A percentile compares a stretch with the other conserved stretches of the same genome.
phyloP scores from a whole-genome alignment of 306 rosid species.

The Cucumis hystrix region DNA sequence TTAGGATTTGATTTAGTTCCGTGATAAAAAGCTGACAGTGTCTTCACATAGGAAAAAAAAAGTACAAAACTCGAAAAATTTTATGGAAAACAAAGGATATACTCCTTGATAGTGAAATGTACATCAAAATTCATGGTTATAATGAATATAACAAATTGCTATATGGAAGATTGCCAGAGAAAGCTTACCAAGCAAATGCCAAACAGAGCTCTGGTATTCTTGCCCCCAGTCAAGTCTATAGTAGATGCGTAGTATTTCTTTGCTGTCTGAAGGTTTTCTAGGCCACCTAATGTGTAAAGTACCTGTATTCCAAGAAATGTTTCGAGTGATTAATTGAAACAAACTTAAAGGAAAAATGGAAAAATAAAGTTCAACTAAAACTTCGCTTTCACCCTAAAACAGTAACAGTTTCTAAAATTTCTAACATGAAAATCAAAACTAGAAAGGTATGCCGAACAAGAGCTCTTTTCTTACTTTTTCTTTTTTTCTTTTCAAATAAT shows the following conservation, averaged over 20 bases:
- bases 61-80: background rate
- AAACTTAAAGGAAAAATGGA: background rate
- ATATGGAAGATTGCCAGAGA: constrained; percentile 9
- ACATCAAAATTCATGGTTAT: background rate
- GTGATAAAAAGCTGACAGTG: background rate
- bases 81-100: background rate
- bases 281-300: constrained; percentile 90
- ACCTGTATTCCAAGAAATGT: constrained; percentile 36
- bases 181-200: constrained; percentile 89
- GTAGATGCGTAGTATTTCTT: constrained; percentile 91
- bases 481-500: background rate
- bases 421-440: background rate
- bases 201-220: constrained; percentile 78
- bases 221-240: constrained; percentile 88
- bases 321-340: background rate
- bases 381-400: background rate
- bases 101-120: background rate
- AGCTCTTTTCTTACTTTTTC: background rate
- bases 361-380: background rate
- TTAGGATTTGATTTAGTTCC: background rate
- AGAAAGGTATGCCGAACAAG: background rate
- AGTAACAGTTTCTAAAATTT: background rate
- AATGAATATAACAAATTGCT: background rate
- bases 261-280: constrained; percentile 83
- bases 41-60: background rate